These are phyloP conservation scores for Ascochyta rabiei DNA, from an alignment of 2,329 filamentous ascomycete species.

Conservation along the genomic window DNA sequence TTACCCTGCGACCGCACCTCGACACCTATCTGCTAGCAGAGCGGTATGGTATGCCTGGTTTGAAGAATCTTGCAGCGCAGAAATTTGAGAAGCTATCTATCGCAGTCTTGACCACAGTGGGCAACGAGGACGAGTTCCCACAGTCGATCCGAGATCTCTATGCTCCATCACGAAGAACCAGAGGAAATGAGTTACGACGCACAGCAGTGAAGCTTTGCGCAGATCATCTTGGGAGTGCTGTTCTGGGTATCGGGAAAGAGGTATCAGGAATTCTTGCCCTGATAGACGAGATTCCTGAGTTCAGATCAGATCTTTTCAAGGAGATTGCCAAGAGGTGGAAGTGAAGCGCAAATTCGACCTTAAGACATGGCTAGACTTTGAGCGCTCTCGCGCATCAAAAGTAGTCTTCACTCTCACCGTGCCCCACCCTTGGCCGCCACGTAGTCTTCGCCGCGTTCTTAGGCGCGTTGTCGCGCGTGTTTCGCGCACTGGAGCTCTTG, in stretches of 20 bases:
- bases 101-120: conserved; percentile 27
- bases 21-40: conserved; percentile 39
- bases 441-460: not conserved
- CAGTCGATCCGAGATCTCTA: conserved; percentile 36
- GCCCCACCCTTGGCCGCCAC: not conserved
- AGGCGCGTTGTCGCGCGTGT: conserved; percentile 6
- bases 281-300: conserved; percentile 41
- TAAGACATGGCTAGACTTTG: not conserved
- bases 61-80: conserved; percentile 32
- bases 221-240: conserved; percentile 37
- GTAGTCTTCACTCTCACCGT: conserved; percentile 4
- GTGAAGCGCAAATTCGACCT: conserved; percentile 4
- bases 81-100: conserved; percentile 36
- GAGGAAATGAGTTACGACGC: conserved; percentile 28
- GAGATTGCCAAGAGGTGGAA: conserved; percentile 37
- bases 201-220: conserved; percentile 36
- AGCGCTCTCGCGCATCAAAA: not conserved
- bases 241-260: conserved; percentile 33
- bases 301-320: conserved; percentile 38
- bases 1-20: conserved; percentile 34
- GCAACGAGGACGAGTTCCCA: conserved; percentile 34
- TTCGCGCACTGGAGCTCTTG: not conserved
- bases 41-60: conserved; percentile 33
- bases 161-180: conserved; percentile 27
- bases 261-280: conserved; percentile 35